Evolutionary conservation across 108 stramenopile species (phyloP).

Genomic region (Cyclotella atomus): DNA sequence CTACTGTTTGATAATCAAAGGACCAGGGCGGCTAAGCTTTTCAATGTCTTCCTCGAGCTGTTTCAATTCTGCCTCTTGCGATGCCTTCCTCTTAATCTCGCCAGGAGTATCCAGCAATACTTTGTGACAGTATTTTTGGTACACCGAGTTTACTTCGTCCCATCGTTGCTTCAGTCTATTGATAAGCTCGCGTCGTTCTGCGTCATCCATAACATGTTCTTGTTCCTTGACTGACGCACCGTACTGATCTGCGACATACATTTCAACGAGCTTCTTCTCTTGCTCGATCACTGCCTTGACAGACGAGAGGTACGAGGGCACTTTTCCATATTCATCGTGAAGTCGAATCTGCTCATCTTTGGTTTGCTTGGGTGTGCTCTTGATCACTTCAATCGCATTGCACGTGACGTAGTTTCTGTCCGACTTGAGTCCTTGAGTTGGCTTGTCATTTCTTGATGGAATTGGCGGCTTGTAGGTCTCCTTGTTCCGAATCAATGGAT

Average conservation of each 20-base stretch:
- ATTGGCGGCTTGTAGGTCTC: conserved; percentile 52
- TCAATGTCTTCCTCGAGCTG: conserved; percentile 75
- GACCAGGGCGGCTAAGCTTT: conserved; percentile 52
- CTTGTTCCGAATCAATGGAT: conserved; percentile 22
- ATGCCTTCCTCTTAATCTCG: conserved; percentile 67
- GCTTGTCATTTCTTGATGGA: conserved; percentile 54
- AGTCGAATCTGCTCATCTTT: conserved; percentile 30
- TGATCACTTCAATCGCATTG: conserved; percentile 83
- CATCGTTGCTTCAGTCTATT: conserved; percentile 76
- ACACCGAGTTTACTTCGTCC: conserved; percentile 78
- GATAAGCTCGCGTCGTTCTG: conserved; percentile 64
- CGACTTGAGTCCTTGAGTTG: conserved; percentile 56
- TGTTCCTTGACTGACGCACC: conserved; percentile 39
- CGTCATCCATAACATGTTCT: conserved; percentile 58
- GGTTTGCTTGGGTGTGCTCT: conserved; percentile 52
- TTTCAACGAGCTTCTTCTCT: conserved; percentile 80
- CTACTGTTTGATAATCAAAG: conserved; percentile 44
- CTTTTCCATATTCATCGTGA: conserved; percentile 85
- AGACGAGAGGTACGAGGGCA: conserved; percentile 72
- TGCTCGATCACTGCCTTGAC: conserved; percentile 69
- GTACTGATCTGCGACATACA: conserved; percentile 70
- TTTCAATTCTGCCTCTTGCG: conserved; percentile 68
- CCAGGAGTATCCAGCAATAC: conserved; percentile 65
- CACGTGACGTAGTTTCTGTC: conserved; percentile 76
- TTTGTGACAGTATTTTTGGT: conserved; percentile 74